Evolutionary conservation across 371 early-diverging fungal genomes (phyloP).

Genomic region (Mucor lusitanicus): DNA sequence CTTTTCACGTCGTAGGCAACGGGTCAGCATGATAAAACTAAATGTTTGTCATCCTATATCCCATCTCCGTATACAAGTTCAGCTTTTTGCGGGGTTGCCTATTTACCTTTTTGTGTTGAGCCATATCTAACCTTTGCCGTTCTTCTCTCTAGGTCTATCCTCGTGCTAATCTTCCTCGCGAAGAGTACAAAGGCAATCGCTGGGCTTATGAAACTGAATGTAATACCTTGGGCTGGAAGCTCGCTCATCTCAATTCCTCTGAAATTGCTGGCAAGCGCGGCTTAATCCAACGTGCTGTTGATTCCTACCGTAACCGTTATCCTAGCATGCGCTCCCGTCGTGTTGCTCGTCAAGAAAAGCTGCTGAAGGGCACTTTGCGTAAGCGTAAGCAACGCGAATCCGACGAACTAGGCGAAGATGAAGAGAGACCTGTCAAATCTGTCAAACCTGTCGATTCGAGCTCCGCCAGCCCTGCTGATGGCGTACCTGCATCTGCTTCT

Average conservation of each 20-base stretch:
- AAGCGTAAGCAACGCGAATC: constrained; percentile 37
- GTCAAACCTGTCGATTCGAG: background rate
- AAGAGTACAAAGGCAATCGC: constrained; percentile 81
- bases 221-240: constrained; percentile 38
- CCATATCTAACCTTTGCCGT: background rate
- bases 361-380: constrained; percentile 45
- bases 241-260: constrained; percentile 70
- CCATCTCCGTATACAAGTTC: background rate
- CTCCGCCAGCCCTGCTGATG: background rate
- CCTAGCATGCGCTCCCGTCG: constrained; percentile 79
- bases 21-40: background rate
- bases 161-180: constrained; percentile 69
- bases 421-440: constrained; percentile 1
- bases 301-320: constrained; percentile 86
- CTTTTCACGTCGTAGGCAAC: background rate
- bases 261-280: constrained; percentile 87
- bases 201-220: constrained; percentile 39
- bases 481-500: background rate
- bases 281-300: constrained; percentile 91
- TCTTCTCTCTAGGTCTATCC: constrained; percentile 34
- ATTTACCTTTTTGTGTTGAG: background rate
- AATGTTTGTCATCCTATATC: background rate
- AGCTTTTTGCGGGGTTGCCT: constrained; percentile 1
- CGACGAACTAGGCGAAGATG: constrained; percentile 6
- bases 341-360: constrained; percentile 80